Conservation (phyloP, 345 rosid genomes). For the Eucalyptus curtisii region DNA sequence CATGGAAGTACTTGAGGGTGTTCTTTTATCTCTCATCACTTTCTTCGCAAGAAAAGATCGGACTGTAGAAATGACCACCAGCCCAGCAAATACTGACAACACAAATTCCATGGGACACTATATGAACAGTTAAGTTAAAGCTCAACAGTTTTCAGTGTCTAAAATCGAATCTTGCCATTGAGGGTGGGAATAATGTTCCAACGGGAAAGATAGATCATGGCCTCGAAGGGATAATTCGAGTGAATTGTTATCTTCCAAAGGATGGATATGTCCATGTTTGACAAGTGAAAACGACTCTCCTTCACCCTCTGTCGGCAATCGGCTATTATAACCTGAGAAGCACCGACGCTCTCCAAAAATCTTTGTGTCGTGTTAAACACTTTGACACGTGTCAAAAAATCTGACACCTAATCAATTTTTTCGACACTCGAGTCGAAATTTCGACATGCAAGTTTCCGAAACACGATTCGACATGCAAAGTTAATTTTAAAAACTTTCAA, state of each 20-base stretch:
- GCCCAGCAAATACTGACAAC: not conserved
- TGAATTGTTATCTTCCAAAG: not conserved
- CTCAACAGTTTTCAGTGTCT: not conserved
- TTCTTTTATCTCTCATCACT: not conserved
- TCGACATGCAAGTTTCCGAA: fast-evolving
- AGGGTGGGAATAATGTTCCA: not conserved
- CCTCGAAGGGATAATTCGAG: not conserved
- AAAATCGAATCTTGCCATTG: not conserved
- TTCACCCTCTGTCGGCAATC: not conserved
- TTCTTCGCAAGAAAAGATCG: not conserved
- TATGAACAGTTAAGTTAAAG: not conserved
- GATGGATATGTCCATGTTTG: not conserved
- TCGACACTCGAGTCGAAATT: fast-evolving
- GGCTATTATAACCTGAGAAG: too few relatives aligned
- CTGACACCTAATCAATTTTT: too few relatives aligned
- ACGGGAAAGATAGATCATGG: not conserved
- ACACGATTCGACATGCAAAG: fast-evolving
- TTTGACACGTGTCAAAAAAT: too few relatives aligned
- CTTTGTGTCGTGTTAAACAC: fast-evolving
- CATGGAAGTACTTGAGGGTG: not conserved
- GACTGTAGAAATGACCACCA: not conserved
- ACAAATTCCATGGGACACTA: not conserved
- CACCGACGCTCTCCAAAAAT: fast-evolving
- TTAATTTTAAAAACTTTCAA: too few relatives aligned
- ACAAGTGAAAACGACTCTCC: not conserved